Evolutionary conservation across 2,329 filamentous ascomycete genomes (phyloP), one percentile per base, ranked within the genome.

Genomic region (Calycina marina): DNA sequence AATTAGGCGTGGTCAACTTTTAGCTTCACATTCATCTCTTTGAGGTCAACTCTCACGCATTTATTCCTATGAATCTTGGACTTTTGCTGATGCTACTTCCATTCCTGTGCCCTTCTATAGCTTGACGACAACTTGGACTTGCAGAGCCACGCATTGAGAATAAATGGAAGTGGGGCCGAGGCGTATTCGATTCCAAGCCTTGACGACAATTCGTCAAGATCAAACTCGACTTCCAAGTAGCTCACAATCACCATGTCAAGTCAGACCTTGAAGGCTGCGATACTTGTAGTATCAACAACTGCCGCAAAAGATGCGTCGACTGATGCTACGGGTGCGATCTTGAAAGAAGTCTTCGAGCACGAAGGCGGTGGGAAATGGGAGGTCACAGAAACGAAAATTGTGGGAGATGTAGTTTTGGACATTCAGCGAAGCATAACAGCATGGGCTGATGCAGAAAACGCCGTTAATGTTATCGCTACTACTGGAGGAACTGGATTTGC

Each of bases 401-500:
- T 96, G 3, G 60, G 80, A 10, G 90, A 98, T 54, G 70, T 74
- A 51, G 63, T 76, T 4, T 54, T 71, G 4, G 65, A 77, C 13
- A 94, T 98, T 35, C 83, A 93, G 50, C 64, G 64, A 11, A 66
- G 73, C 31, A 67, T 98, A 31, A 71, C 62, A 38, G 51, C 61
- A 8, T 94, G 83, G 82, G 64, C 80, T 0, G 85, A 93, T 54
- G 57, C 65, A 8, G 55, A 67, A 4, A 65, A 65, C 29, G 55
- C 63, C 4, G 54, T 77, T 30, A 88, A 93, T 55, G 58, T 96
- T 36, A 70, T 98, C 38, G 56, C 94, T 28, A 88, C 85, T 0
- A 93, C 84, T 5, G 90, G 90, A 14, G 90, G 90, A 2, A 98
- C 90, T 2, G 90, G 90, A 0, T 98, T 98, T 56, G 79, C 90